These are phyloP conservation scores for Avena atlantica DNA, from an alignment of 176 grass and related monocot genomes.

Conservation along the genomic window DNA sequence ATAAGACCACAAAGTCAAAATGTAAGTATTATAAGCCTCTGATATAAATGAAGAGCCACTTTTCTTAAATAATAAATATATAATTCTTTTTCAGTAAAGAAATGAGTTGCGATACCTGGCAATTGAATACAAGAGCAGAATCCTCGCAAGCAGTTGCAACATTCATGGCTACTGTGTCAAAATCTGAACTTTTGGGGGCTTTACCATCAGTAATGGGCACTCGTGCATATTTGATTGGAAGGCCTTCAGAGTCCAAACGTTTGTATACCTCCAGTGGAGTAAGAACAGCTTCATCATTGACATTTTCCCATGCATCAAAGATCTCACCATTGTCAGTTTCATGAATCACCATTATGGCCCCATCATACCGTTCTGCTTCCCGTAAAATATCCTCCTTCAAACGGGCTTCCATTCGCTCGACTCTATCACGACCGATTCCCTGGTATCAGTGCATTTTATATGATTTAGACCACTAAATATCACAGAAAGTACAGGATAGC, in stretches of 20 bases:
- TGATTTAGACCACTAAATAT: slow-evolving; percentile 32
- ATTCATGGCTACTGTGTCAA: slow-evolving; percentile 87
- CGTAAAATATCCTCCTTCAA: slow-evolving; percentile 95
- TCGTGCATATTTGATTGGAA: slow-evolving; percentile 90
- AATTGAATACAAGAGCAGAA: slow-evolving; percentile 94
- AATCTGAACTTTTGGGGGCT: slow-evolving; percentile 98
- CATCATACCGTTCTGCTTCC: slow-evolving; percentile 75
- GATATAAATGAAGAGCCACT: slow-evolving; percentile 19
- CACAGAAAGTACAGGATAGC: slow-evolving; percentile 8
- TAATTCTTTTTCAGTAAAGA: slow-evolving; percentile 31
- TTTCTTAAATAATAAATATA: slow-evolving; percentile 19
- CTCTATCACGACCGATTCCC: slow-evolving; percentile 92
- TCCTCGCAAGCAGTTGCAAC: slow-evolving; percentile 69
- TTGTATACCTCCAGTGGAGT: slow-evolving; percentile 94
- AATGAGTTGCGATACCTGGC: slow-evolving; percentile 66
- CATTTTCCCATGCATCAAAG: slow-evolving; percentile 92
- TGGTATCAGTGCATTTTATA: slow-evolving; percentile 39
- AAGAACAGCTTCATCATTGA: slow-evolving; percentile 79
- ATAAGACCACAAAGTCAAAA: slow-evolving; percentile 45
- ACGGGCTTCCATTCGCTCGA: slow-evolving; percentile 97
- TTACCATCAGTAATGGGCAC: slow-evolving; percentile 99
- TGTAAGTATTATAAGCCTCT: slow-evolving; percentile 30
- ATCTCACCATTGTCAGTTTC: slow-evolving; percentile 89
- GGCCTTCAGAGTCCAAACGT: slow-evolving; percentile 78
- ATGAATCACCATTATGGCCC: slow-evolving; percentile 95